These are phyloP conservation scores for Rosa lucieae DNA, from an alignment of 306 rosid species.

Conservation along the genomic window DNA sequence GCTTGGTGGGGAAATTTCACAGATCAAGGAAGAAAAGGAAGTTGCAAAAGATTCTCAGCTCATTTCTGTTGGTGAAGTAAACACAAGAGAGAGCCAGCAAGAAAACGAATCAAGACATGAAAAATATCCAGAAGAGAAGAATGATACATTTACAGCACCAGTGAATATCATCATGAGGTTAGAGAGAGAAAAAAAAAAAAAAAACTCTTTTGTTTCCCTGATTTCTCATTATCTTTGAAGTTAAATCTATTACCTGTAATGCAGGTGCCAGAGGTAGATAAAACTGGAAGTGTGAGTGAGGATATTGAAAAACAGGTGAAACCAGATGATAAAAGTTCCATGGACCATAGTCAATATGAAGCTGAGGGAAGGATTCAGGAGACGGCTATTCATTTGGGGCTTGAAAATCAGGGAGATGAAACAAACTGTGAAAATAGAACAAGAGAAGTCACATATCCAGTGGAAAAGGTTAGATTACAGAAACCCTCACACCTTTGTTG, in stretches of 20 bases:
- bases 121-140: conserved; percentile 14
- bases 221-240: background rate
- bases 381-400: conserved; percentile 6
- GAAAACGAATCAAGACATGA: conserved; percentile 9
- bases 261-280: conserved; percentile 20
- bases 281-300: background rate
- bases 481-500: background rate
- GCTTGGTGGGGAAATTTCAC: conserved; percentile 4
- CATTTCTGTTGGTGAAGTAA: conserved; percentile 12
- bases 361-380: conserved; percentile 10
- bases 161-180: conserved; percentile 4
- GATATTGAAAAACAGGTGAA: conserved; percentile 4
- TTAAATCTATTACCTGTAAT: conserved; percentile 1
- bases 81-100: conserved; percentile 3
- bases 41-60: conserved; percentile 7
- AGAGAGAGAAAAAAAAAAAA: conserved; percentile 1
- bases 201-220: background rate
- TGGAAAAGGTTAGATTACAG: conserved; percentile 23
- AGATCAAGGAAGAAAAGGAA: conserved; percentile 25
- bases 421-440: background rate
- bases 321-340: background rate
- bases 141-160: background rate
- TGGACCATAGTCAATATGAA: background rate
- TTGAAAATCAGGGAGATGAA: conserved; percentile 7
- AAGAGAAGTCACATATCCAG: background rate